phyloP scores from a whole-genome alignment of 2,329 filamentous ascomycete genomes.

The Xylaria multiplex region DNA sequence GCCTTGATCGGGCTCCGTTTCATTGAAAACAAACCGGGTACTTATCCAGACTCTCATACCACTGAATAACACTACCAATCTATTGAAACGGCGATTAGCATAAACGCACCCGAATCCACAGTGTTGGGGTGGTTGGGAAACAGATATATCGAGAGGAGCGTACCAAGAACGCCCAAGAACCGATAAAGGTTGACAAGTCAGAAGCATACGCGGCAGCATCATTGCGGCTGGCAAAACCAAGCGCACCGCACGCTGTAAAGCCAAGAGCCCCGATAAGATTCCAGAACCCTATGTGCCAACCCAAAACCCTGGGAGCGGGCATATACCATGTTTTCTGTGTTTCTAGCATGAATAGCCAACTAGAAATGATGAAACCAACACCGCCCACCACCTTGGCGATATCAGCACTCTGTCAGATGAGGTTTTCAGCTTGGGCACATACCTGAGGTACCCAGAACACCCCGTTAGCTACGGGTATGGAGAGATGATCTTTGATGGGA shows the following conservation, averaged over 20 bases:
- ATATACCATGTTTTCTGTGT: constrained; percentile 33
- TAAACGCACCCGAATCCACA: neutral
- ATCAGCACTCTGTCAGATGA: constrained; percentile 9
- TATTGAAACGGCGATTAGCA: constrained; percentile 13
- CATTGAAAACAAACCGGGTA: constrained; percentile 24
- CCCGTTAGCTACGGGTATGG: constrained; percentile 18
- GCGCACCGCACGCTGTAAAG: constrained; percentile 30
- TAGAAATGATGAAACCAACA: constrained; percentile 29
- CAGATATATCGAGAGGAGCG: neutral
- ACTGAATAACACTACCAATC: constrained; percentile 32
- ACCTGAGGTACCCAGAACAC: constrained; percentile 35
- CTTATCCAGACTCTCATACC: constrained; percentile 34
- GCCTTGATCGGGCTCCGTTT: neutral
- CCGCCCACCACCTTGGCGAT: constrained; percentile 28
- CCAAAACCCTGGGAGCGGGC: constrained; percentile 20
- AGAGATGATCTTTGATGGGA: constrained; percentile 26
- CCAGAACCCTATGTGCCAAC: constrained; percentile 36
- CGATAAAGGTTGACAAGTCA: constrained; percentile 30
- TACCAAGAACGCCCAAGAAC: constrained; percentile 33
- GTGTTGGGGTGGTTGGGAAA: neutral
- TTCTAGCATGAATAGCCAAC: constrained; percentile 33
- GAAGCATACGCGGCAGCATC: constrained; percentile 28
- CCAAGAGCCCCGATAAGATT: constrained; percentile 31
- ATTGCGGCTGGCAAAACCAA: constrained; percentile 23
- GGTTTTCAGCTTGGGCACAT: neutral